phyloP scores from a whole-genome alignment of 257 asterid species.

The Eustoma russellianum region DNA sequence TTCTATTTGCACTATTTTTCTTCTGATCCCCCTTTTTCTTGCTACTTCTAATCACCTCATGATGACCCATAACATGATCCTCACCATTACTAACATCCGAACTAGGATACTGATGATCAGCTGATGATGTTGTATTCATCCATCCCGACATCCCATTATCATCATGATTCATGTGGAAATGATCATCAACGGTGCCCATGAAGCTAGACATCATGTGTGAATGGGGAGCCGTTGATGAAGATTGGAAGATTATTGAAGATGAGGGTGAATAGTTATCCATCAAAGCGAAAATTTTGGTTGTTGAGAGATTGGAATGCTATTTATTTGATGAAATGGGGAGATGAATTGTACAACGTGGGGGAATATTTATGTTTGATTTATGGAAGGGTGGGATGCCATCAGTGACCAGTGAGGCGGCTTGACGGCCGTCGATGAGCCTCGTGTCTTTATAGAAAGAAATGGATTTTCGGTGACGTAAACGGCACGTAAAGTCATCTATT shows the following conservation, averaged over 20 bases:
- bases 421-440: constrained; percentile 15
- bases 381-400: neutral
- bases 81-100: constrained; percentile 10
- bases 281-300: neutral
- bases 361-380: constrained; percentile 2
- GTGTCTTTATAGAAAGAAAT: neutral
- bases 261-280: constrained; percentile 24
- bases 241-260: constrained; percentile 18
- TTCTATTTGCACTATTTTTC: constrained; percentile 16
- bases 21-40: constrained; percentile 23
- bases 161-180: neutral
- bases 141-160: constrained; percentile 8
- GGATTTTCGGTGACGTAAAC: constrained; percentile 23
- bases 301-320: neutral
- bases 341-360: constrained; percentile 10
- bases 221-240: constrained; percentile 9
- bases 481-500: constrained; percentile 33
- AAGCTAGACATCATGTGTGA: too few relatives aligned
- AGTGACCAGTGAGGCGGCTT: constrained; percentile 31
- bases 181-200: too few relatives aligned
- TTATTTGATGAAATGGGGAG: neutral
- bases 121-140: constrained; percentile 3
- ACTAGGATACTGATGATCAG: constrained; percentile 8
- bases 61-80: neutral
- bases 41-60: constrained; percentile 14